Base-by-base conservation (phyloP, 2,329 filamentous ascomycete genomes). In the Neofusicoccum parvum region DNA sequence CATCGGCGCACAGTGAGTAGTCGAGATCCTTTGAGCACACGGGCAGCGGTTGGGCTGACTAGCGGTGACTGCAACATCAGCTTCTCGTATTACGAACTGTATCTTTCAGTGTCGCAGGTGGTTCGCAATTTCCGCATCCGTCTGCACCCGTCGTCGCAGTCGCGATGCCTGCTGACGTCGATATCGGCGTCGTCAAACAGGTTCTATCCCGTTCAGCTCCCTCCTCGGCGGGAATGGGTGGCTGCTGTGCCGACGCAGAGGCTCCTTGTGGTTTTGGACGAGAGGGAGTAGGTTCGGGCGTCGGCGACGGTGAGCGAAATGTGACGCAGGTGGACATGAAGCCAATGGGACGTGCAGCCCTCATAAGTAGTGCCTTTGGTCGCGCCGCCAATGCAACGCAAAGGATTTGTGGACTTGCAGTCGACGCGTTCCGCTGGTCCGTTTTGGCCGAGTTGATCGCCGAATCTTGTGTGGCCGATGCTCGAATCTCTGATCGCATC, bases 71-170 rank as follows among this genome's bases (percentile, higher is more conserved):
- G 2, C 50, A 45, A 5, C 20, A n/a, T 15, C n/a, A 60, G 56
- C 20, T 60, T 60, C 43, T 60, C 56, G 56, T 60, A 60, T 48
- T 60, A 60, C 41, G 56, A 60, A 11, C 56, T 60, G 15, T 60
- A 36, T 36, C 56, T 60, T 3, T 46, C 56, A 11, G 56, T 60
- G 15, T 60, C 56, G 43, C 56, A 60, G 5, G 20, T 48, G 15
- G 11, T 48, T 23, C 27, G 56, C 23, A 48, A 48, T 37, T 60
- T 60, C 43, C 43, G 56, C 15, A 60, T 60, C 23, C 56, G 17
- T 12, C 43, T 48, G 15, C 27, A 23, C 41, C 23, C 54, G 39
- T 46, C 14, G 14, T 34, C 23, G 36, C 37, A 4, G 37, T 27
- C 34, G 7, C 34, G n/a, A 11, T 10, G 43, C 11, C 56, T 60